Base-by-base conservation (phyloP, 805 yeast species). In the Myxozyma nipponensis region DNA sequence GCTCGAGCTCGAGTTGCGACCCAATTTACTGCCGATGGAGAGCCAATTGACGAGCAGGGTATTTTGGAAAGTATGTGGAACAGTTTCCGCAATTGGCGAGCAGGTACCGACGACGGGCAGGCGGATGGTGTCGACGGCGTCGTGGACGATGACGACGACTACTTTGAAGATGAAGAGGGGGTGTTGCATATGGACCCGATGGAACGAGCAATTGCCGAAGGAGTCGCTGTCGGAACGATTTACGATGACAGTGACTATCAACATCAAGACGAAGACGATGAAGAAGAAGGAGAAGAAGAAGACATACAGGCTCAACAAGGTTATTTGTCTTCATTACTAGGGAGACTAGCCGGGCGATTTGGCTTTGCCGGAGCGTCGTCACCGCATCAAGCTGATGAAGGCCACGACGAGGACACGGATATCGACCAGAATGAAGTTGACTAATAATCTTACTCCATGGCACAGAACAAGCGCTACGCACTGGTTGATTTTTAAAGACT, bases 61-160 rank as follows among this genome's bases (percentile, higher is more conserved):
- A 39, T 48, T 10, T 21, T 50, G 35, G 46, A 42, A 10, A 52
- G 55, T 17, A 23, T 52, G 46, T 52, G 53, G 47, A 42, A 49
- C 32, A 49, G 50, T 42, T 18, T 52, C 10, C 30, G 43, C 4
- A 46, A 45, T 17, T 48, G 52, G 56, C 46, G 56, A 5, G 23
- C 43, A 37, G 48, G 47, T 18, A 32, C 47, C 17, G 21, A n/a
- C 18, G 22, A 19, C 25, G 24, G n/a, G 36, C 36, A 18, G 5
- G 34, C 18, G 9, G 46, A 32, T 17, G 38, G 19, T 22, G 39
- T 30, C 3, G 38, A 18, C 18, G 44, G 3, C 23, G 43, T 28
- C 35, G 39, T 18, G 18, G 25, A 42, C 19, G 42, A 5, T 43
- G 46, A 30, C 17, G 23, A 30, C 25, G 25, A 28, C 32, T 23